phyloP scores from a whole-genome alignment of 2,329 filamentous ascomycete genomes.

The Pseudogymnoascus sp. region DNA sequence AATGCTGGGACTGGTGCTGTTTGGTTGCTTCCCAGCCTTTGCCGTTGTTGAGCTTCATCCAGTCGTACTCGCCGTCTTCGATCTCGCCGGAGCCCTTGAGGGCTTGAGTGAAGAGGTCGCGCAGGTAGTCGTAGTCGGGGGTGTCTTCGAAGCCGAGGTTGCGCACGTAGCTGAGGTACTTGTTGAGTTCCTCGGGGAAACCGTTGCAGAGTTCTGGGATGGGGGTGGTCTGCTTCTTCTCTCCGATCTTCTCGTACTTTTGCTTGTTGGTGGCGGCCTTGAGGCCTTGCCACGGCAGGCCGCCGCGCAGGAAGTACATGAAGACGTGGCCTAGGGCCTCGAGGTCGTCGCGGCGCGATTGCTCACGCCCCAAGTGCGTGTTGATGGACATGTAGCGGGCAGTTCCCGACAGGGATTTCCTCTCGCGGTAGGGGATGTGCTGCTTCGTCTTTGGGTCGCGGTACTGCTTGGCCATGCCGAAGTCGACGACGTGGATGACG shows the following conservation, averaged over 20 bases:
- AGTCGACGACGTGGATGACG: conserved; percentile 97
- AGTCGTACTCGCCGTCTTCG: conserved; percentile 98
- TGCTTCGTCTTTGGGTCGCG: conserved; percentile 98
- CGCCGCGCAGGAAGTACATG: conserved; percentile 66
- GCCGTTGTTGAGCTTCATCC: conserved; percentile 93
- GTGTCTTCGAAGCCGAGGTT: conserved; percentile 98
- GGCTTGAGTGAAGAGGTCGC: conserved; percentile 91
- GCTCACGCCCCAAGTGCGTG: conserved; percentile 91
- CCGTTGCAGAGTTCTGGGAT: conserved; percentile 97
- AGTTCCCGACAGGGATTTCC: conserved; percentile 93
- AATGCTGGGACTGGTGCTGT: conserved; percentile 58
- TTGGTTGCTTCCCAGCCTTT: conserved; percentile 86
- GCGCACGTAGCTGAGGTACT: conserved; percentile 93
- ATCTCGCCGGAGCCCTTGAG: conserved; percentile 90
- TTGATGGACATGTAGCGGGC: conserved; percentile 99
- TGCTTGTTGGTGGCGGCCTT: conserved; percentile 79
- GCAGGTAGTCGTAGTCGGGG: conserved; percentile 95
- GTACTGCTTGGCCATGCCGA: conserved; percentile 99
- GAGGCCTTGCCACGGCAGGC: conserved; percentile 63
- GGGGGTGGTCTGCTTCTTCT: conserved; percentile 97
- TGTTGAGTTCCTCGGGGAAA: conserved; percentile 95
- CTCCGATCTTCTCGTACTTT: conserved; percentile 99
- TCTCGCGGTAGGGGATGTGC: conserved; percentile 94
- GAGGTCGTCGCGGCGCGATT: conserved; percentile 90
- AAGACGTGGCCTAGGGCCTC: conserved; percentile 76